These are phyloP conservation scores for Phytophthora sp. DNA, from an alignment of 352 stramenopile species.

Conservation along the genomic window DNA sequence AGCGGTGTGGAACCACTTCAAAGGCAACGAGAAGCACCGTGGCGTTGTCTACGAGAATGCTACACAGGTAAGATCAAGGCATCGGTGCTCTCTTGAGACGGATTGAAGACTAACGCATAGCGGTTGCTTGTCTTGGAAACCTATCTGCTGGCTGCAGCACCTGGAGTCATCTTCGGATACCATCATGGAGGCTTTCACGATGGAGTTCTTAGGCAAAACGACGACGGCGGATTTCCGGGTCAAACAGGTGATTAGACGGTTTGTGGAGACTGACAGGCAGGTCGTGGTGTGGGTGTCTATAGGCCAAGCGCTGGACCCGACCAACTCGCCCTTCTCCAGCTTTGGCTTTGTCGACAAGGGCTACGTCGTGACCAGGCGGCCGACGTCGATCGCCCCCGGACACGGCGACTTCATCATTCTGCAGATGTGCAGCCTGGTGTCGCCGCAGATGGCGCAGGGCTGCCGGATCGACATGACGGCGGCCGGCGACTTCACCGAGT, in stretches of 20 bases:
- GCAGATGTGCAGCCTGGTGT: conserved; percentile 64
- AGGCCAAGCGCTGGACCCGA: conserved; percentile 20
- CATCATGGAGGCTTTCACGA: conserved; percentile 51
- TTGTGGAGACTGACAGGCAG: conserved; percentile 38
- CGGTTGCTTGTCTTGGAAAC: conserved; percentile 6
- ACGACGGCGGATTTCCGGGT: conserved; percentile 40
- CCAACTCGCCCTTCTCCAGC: conserved; percentile 42
- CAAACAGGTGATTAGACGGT: conserved; percentile 47
- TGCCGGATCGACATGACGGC: conserved; percentile 36
- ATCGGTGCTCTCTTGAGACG: too few species aligned
- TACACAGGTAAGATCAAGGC: conserved; percentile 37
- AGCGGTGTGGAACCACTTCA: conserved; percentile 46
- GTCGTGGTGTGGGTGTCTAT: conserved; percentile 57
- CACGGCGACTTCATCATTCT: conserved; percentile 47
- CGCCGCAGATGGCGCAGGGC: conserved; percentile 46
- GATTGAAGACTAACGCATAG: background rate
- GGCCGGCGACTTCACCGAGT: conserved; percentile 55
- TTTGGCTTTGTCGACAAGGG: conserved; percentile 60
- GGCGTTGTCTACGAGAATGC: conserved; percentile 40
- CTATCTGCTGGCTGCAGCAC: conserved; percentile 14
- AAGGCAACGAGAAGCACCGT: conserved; percentile 36
- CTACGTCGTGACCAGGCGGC: conserved; percentile 60
- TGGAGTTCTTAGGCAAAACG: conserved; percentile 44
- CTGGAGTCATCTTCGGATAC: conserved; percentile 41
- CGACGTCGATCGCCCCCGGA: conserved; percentile 30